Evolutionary conservation across 495 filamentous ascomycete genomes (phyloP), one percentile per base, ranked within the genome.

Genomic region (Amphirosellinia nigrospora): DNA sequence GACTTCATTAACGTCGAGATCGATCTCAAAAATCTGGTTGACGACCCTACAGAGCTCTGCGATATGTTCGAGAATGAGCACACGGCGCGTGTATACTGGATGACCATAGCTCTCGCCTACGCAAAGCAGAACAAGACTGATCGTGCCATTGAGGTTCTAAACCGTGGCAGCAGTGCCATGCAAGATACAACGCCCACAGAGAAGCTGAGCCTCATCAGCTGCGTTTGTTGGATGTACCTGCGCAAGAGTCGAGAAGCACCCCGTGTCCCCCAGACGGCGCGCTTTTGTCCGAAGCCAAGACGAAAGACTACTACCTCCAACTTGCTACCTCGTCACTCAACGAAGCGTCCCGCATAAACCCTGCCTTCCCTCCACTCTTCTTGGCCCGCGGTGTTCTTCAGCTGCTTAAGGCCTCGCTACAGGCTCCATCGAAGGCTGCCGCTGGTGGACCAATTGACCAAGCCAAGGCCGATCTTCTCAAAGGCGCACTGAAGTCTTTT

Each of bases 31-130:
- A 91, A 91, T 52, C 90, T 98, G 45, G 89, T 93, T 46, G 96
- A 98, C 74, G 96, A 99, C 74, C 95, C 95, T 2, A 97, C 94
- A 43, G 96, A 99, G 81, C 86, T 99, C 11, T 98, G 96, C 81
- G 93, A 92, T 2, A 84, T 98, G 46, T 86, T 99, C 64, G 96
- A 98, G 79, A 96, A 94, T 70, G 96, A 98, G 78, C 88, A 89
- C 68, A 93, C 93, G 3, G 91, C 91, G 23, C 90, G 94, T 71
- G 91, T 89, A 38, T 95, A 94, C 75, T 99, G 96, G 96, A 94
- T 98, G 85, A 93, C 92, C 16, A 94, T 98, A 71, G 92, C 96
- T 38, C 87, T 98, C 41, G 96, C 95, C n/a, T 98, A 99, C 76
- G 94, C 95, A 32, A 98, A 98, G 81, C 94, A 97, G 79, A 88